A percentile compares a stretch with the other conserved stretches of the same genome.
Evolutionary conservation across 2,329 filamentous ascomycete species (phyloP).

Genomic region (Hymenoscyphus albidus): DNA sequence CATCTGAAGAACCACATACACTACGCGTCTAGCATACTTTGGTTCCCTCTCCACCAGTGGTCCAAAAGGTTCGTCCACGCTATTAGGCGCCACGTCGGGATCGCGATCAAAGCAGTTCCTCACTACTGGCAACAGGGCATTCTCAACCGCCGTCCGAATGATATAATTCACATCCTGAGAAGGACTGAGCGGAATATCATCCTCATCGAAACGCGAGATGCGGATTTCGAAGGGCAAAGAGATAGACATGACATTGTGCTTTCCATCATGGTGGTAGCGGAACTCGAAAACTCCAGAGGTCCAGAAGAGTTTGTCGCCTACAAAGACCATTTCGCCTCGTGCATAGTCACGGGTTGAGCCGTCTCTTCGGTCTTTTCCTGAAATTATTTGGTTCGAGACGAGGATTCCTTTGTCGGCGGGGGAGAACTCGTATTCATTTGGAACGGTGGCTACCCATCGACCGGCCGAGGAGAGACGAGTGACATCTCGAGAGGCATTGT

Average conservation of each 20-base stretch:
- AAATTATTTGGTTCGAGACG: slow-evolving; percentile 58
- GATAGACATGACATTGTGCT: slow-evolving; percentile 90
- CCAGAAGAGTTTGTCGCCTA: slow-evolving; percentile 96
- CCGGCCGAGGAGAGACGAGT: slow-evolving; percentile 83
- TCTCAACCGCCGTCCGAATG: slow-evolving; percentile 68
- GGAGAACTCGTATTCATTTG: slow-evolving; percentile 70
- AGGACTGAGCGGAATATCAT: slow-evolving; percentile 49
- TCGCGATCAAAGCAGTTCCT: slow-evolving; percentile 91
- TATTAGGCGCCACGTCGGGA: slow-evolving; percentile 81
- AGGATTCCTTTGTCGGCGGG: slow-evolving; percentile 75
- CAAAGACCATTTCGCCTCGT: slow-evolving; percentile 79
- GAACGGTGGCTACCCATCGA: slow-evolving; percentile 80
- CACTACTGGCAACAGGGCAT: slow-evolving; percentile 74
- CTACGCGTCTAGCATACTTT: slow-evolving; percentile 84
- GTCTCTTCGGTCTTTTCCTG: slow-evolving; percentile 41
- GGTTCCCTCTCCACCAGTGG: slow-evolving; percentile 78
- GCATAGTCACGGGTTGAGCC: slow-evolving; percentile 56
- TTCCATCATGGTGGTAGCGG: slow-evolving; percentile 90
- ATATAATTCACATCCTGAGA: slow-evolving; percentile 53
- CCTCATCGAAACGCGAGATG: slow-evolving; percentile 74
- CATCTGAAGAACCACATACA: slow-evolving; percentile 94
- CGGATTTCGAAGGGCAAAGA: slow-evolving; percentile 90
- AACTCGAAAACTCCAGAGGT: slow-evolving; percentile 95
- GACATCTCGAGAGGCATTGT: slow-evolving; percentile 80
- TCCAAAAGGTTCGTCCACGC: slow-evolving; percentile 77